Base-by-base conservation (phyloP, 2,329 filamentous ascomycete genomes). In the Orbilia oligospora region DNA sequence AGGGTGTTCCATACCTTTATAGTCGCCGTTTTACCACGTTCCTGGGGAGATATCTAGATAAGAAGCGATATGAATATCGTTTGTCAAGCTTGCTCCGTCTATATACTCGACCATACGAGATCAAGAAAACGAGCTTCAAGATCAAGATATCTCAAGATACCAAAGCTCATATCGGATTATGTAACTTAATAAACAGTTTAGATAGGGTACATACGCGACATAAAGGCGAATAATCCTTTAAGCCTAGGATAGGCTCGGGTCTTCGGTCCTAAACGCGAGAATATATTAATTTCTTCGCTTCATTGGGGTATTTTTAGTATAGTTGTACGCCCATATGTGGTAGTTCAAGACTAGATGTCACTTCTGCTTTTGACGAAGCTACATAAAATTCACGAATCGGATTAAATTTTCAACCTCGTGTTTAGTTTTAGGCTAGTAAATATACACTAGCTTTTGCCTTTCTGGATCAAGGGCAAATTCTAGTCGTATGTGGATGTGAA, bases 11-110 rank as follows among this genome's bases (percentile, higher is more conserved):
- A 61, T 61, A 36, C 20, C 16, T 27, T 27, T 3, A n/a, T 61
- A 44, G 24, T 61, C 56, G 56, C 56, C 56, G 36, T 61, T 61
- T 44, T 61, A 44, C 56, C 56, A 44, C n/a, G 20, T 6, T 18
- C 22, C 8, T n/a, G 56, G 56, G 36, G n/a, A 61, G 56, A n/a
- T n/a, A n/a, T n/a, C n/a, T n/a, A n/a, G n/a, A 61, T 61, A 61
- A 61, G 56, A 41, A 61, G 12, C 12, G 56, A n/a, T 22, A 44
- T 44, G 18, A 36, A 5, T 27, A 20, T 24, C 5, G 36, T 61
- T 24, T 44, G 20, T 61, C 41, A 41, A 41, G 12, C 12, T 41
- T 41, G 38, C 16, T 41, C 12, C 12, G 3, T 22, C 44, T 5
- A 14, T 48, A 51, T 51, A 16, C 3, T 6, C 2, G 33, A 51